Percentiles rank a stretch among this genome's conserved stretches.
Conservation (phyloP, 345 rosid genomes). For the Crucihimalaya himalaica region DNA sequence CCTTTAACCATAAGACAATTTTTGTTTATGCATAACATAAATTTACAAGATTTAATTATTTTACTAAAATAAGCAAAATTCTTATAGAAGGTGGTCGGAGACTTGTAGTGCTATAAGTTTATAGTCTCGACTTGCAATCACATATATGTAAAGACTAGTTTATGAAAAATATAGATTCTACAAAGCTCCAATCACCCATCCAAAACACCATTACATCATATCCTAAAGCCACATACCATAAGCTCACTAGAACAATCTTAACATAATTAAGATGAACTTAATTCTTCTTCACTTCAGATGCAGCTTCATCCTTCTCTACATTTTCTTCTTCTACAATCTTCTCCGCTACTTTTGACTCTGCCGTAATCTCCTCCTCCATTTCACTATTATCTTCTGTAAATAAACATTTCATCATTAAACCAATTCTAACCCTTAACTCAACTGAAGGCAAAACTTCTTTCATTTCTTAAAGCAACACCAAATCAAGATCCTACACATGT, state of each 20-base stretch:
- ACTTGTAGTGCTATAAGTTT: too few species aligned
- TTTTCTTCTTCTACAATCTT: constrained; percentile 28
- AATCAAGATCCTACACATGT: background rate
- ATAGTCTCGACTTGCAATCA: background rate
- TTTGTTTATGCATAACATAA: too few species aligned
- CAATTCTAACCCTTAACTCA: constrained; percentile 25
- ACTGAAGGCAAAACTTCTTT: background rate
- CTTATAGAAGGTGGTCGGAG: too few species aligned
- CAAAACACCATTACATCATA: background rate
- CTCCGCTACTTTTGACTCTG: constrained; percentile 17
- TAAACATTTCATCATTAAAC: constrained; percentile 7
- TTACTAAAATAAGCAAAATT: too few species aligned
- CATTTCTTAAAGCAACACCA: constrained; percentile 16
- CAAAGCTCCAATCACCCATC: background rate
- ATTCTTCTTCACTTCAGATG: constrained; percentile 23
- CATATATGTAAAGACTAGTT: background rate
- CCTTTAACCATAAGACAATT: too few species aligned
- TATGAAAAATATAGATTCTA: background rate
- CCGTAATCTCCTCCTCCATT: constrained; percentile 39
- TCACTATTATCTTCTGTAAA: constrained; percentile 44
- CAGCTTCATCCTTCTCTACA: constrained; percentile 11
- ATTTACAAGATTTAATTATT: too few species aligned
- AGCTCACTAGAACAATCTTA: background rate
- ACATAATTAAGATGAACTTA: constrained; percentile 12
- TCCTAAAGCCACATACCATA: background rate